phyloP scores from a whole-genome alignment of 371 early-diverging fungal genomes.

The Rhizopus delemar region DNA sequence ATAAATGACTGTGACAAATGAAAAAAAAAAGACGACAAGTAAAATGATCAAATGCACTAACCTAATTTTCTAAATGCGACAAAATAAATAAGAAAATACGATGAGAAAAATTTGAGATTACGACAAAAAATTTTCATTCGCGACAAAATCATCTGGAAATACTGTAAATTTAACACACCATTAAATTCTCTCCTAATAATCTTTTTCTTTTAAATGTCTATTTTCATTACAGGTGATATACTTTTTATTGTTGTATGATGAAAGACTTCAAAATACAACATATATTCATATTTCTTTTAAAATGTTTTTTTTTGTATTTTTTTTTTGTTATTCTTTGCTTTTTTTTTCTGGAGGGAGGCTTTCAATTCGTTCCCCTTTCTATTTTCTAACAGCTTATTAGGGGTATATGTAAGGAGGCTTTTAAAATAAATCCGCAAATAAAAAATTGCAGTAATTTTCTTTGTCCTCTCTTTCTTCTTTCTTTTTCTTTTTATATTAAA shows the following conservation, averaged over 20 bases:
- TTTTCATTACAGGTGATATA: no score
- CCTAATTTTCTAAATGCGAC: no score
- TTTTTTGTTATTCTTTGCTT: not conserved
- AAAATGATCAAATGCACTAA: slow-evolving; percentile 3
- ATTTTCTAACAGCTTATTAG: not conserved
- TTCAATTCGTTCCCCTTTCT: not conserved
- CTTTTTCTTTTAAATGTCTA: no score
- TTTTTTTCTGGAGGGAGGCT: not conserved
- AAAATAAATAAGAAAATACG: no score
- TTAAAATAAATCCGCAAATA: not conserved
- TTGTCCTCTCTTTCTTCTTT: not conserved
- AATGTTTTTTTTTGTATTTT: no score
- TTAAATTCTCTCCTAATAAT: no score
- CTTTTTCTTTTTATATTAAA: not conserved
- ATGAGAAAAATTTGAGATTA: slow-evolving; percentile 5
- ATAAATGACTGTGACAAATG: no score
- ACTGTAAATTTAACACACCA: no score
- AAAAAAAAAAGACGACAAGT: slow-evolving; percentile 7
- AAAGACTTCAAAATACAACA: no score
- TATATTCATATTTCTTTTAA: no score
- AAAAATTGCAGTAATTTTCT: not conserved
- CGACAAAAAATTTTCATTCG: not conserved
- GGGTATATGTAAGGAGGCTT: slow-evolving; percentile 1
- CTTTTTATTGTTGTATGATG: no score
- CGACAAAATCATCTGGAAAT: no score